These are phyloP conservation scores for Peronospora belbahrii DNA, from an alignment of 352 stramenopile genomes.

Conservation along the genomic window DNA sequence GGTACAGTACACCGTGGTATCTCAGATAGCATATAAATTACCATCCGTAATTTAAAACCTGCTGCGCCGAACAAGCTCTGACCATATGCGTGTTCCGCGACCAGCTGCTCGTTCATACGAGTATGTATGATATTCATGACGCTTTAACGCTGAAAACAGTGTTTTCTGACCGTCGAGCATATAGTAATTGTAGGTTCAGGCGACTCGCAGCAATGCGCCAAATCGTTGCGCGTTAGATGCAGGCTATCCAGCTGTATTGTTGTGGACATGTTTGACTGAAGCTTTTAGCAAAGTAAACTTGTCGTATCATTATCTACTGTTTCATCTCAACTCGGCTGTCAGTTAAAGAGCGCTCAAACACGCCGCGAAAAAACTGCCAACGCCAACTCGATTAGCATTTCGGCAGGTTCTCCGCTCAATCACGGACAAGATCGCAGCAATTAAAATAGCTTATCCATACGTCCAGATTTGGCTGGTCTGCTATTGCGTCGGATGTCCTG, in stretches of 20 bases:
- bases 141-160: constrained; percentile 18
- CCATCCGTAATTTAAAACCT: constrained; percentile 28
- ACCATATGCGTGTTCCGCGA: no score
- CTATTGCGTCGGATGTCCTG: constrained; percentile 13
- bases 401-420: constrained; percentile 10
- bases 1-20: constrained; percentile 20
- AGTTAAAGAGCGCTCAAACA: constrained; percentile 6
- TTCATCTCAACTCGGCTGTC: constrained; percentile 6
- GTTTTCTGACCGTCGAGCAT: constrained; percentile 12
- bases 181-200: constrained; percentile 12
- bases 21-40: constrained; percentile 28
- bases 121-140: background rate
- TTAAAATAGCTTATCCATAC: background rate
- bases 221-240: constrained; percentile 7
- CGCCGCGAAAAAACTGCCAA: constrained; percentile 7
- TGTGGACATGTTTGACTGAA: constrained; percentile 5
- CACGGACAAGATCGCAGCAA: constrained; percentile 6
- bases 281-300: background rate
- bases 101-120: no score
- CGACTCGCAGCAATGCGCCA: constrained; percentile 7
- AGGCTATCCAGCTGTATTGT: constrained; percentile 17
- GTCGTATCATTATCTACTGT: constrained; percentile 4
- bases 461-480: constrained; percentile 8
- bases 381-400: constrained; percentile 12
- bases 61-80: no score